phyloP scores from a whole-genome alignment of 2,329 filamentous ascomycete genomes.

The Amesomyces nigricolor region DNA sequence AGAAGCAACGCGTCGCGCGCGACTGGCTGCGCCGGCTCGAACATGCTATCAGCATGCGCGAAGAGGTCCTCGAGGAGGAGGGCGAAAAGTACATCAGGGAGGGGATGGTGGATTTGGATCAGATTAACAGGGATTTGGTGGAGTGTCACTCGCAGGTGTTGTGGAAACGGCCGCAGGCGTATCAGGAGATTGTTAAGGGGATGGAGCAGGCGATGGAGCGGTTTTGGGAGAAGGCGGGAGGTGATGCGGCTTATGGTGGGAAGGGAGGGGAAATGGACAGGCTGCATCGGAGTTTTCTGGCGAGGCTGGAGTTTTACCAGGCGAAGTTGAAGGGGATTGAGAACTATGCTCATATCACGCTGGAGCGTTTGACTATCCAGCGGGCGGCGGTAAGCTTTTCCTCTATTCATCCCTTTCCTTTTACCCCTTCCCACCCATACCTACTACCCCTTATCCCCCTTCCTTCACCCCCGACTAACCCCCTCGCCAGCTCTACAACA shows the following conservation, averaged over 20 bases:
- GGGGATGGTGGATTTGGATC: constrained; percentile 51
- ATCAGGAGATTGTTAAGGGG: constrained; percentile 47
- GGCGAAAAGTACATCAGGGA: constrained; percentile 42
- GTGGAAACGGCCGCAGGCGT: constrained; percentile 59
- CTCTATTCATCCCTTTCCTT: background rate
- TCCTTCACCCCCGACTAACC: background rate
- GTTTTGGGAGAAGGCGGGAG: constrained; percentile 33
- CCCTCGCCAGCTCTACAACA: constrained; percentile 53
- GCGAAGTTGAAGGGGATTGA: constrained; percentile 57
- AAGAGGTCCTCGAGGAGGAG: constrained; percentile 53
- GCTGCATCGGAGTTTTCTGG: constrained; percentile 48
- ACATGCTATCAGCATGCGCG: constrained; percentile 55
- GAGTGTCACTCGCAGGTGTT: constrained; percentile 58
- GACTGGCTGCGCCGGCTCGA: constrained; percentile 58
- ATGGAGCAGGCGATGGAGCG: constrained; percentile 44
- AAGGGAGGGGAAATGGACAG: constrained; percentile 35
- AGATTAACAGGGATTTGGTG: constrained; percentile 56
- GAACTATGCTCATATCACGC: constrained; percentile 57
- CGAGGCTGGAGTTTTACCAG: constrained; percentile 54
- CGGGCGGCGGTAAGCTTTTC: constrained; percentile 48
- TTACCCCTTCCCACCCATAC: background rate
- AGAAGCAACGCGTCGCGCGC: constrained; percentile 57
- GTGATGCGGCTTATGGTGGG: constrained; percentile 24
- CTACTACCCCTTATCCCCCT: background rate
- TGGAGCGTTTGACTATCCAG: constrained; percentile 57